These are phyloP conservation scores for Pseudotsuga menziesii DNA, from an alignment of 75 land plant species.

Conservation along the genomic window DNA sequence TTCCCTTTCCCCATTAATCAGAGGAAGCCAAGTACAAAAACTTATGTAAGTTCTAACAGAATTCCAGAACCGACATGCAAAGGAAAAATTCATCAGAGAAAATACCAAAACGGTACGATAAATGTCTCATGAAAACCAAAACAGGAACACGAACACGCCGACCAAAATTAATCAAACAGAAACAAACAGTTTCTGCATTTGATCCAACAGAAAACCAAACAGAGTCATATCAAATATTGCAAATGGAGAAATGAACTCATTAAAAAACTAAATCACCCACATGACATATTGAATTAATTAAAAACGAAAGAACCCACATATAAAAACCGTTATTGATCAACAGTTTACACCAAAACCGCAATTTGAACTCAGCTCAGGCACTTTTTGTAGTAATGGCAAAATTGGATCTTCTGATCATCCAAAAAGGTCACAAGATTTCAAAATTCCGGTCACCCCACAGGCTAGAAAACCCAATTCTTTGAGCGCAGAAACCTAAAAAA, in stretches of 20 bases:
- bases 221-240: neutral
- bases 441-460: neutral
- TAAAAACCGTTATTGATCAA: too few relatives aligned
- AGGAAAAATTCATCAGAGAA: too few relatives aligned
- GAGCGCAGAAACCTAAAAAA: neutral
- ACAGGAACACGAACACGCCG: neutral
- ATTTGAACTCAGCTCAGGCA: too few relatives aligned
- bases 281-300: too few relatives aligned
- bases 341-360: too few relatives aligned
- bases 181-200: neutral
- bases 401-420: neutral
- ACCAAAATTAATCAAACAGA: slow-evolving; percentile 1
- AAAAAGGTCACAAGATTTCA: neutral
- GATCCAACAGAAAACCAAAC: neutral
- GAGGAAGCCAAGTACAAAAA: neutral
- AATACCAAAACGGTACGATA: too few relatives aligned
- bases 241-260: neutral
- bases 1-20: neutral
- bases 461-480: neutral
- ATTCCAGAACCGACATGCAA: too few relatives aligned
- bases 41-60: too few relatives aligned
- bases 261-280: neutral
- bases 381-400: neutral
- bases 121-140: neutral
- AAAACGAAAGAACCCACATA: too few relatives aligned